Evolutionary conservation across 202 grass and related monocot species (phyloP).

Genomic region (Eragrostis tef): DNA sequence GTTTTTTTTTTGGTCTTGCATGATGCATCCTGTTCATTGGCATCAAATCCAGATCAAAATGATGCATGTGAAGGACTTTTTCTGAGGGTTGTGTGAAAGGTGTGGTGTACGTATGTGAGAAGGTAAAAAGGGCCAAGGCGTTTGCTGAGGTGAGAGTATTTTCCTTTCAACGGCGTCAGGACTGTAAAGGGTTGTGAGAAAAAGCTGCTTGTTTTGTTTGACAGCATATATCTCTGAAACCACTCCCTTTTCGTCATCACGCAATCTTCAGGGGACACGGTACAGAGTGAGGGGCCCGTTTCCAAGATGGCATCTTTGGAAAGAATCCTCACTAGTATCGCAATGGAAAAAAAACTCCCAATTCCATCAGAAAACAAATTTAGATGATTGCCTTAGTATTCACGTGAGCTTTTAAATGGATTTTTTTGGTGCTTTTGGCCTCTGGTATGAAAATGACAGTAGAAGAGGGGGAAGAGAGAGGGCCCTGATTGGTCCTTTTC

Average conservation of each 20-base stretch:
- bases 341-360: not conserved
- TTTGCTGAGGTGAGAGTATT: conserved; percentile 31
- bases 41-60: conserved; percentile 49
- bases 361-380: not conserved
- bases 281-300: conserved; percentile 47
- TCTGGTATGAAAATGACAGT: conserved; percentile 14
- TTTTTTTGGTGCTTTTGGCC: not conserved
- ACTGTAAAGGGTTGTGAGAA: conserved; percentile 22
- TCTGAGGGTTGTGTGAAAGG: not conserved
- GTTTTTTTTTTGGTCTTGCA: conserved; percentile 8
- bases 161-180: conserved; percentile 36
- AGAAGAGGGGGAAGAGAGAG: not conserved
- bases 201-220: conserved; percentile 37
- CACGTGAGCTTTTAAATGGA: not conserved
- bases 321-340: conserved; percentile 22
- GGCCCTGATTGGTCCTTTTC: conserved; percentile 35
- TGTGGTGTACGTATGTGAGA: not conserved
- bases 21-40: not conserved
- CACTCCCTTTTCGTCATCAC: conserved; percentile 44
- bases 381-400: conserved; percentile 7
- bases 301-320: conserved; percentile 41
- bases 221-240: conserved; percentile 34
- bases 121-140: conserved; percentile 47
- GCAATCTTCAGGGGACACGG: conserved; percentile 57
- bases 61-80: conserved; percentile 27